Evolutionary conservation across 1,284 basidiomycete species (phyloP), one percentile per base, ranked within the genome.

Genomic region (Polyporus tsugae): DNA sequence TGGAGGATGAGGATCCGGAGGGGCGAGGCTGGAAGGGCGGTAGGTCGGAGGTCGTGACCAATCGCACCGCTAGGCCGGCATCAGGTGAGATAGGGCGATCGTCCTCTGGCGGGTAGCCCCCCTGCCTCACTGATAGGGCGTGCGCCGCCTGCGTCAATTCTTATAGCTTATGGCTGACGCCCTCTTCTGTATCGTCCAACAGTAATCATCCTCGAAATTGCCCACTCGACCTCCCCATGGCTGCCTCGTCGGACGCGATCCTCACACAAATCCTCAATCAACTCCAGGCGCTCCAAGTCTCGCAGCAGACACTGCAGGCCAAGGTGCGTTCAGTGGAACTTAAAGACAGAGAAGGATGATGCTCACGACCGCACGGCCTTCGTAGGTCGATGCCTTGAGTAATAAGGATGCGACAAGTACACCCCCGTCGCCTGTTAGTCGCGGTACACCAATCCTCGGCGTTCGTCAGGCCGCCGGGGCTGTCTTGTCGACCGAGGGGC

Each of bases 291-390:
- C 82, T 95, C 73, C 90, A 92, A 78, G 80, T 90, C 64, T 88
- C 87, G 62, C 92, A 94, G 77, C 90, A 93, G 79, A 84, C 87
- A 0, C 81, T 94, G 69, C 89, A 93, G 73, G 89, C 90, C 35
- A 92, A 94, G 85, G 92, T 91, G 72, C 53, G 80, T 77, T 29
- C 19, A n/a, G 33, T 19, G 19, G 10, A 41, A 6, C 11, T 7
- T 39, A 22, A 29, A 19, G 22, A 52, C 25, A 35, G n/a, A 19
- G 17, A 22, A n/a, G 6, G n/a, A 11, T 11, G 36, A 64, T 63
- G 17, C 36, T 25, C 2, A 15, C 25, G 38, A 39, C 22, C 63
- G 42, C 67, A n/a, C 10, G 36, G 13, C 15, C 2, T 33, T 13
- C n/a, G 41, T 60, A 86, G 84, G 69, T 85, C 6, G 85, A 86